Evolutionary conservation across 1,284 basidiomycete species (phyloP), one percentile per base, ranked within the genome.

Genomic region (Apiotrichum mycotoxinovorans): DNA sequence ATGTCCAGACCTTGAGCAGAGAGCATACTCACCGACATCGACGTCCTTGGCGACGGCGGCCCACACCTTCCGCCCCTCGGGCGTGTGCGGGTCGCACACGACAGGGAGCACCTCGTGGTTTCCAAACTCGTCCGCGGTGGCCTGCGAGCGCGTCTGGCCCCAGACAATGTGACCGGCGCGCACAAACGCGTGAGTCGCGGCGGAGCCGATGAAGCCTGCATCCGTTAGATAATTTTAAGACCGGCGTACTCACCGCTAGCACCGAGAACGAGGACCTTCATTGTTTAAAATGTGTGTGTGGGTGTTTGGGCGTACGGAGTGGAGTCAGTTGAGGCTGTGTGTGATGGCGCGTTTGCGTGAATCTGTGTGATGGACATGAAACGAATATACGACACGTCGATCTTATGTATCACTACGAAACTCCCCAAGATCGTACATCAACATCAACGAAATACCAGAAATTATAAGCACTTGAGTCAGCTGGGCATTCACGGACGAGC

Each of bases 131-230:
- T 45, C 48, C 5, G 54, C 58, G 0, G 58, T 56, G 15, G 25
- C 33, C 35, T 76, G 75, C 0, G 73, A 77, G 4, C 83, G 79
- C 0, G 81, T 82, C 25, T 78, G 69, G 18, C 82, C 82, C 52
- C 80, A 82, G 2, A 83, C 82, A n/a, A 79, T 75, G 60, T 84
- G 81, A 0, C 83, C 83, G 0, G 78, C 79, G 12, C 82, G 79
- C 4, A 78, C 74, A 37, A 83, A 75, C 0, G 82, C 82, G 46
- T 80, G 76, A 1, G 80, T 76, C n/a, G 75, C 75, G 5, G 81
- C 79, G 7, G 75, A 65, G 4, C 81, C 82, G 52, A 83, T 80
- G 68, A 81, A 81, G 17, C 82, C 82, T 69, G 30, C 18, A n/a
- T n/a, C n/a, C 22, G 47, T 51, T 42, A 42, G 42, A 1, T 20